Base-by-base conservation (phyloP, 1,139 yeast species). In the Chernovozyma sophiae-reginae region DNA sequence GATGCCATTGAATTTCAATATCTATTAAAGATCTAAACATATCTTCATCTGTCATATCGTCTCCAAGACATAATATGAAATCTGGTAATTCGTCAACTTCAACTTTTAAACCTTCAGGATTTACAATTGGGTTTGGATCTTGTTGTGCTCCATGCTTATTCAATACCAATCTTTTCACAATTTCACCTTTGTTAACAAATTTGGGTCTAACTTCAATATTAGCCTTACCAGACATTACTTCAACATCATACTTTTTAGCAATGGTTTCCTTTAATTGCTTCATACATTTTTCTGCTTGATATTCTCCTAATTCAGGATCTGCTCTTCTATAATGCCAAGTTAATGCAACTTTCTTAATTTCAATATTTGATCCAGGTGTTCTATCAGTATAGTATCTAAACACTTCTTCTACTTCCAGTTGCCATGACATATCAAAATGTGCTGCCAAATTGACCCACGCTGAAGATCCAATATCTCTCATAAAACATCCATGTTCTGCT, bases 271-370 rank as follows among this genome's bases (percentile, higher is more conserved):
- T 69, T 40, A 94, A 62, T 44, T 82, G 81, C 29, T 79, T 70
- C 45, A 82, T 74, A 51, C 95, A 75, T 54, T 81, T 77, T 22
- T 75, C 68, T 0, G 97, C 95, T 60, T 89, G 96, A 63, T 76
- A 90, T 32, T 71, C 77, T 23, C 98, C 98, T 49, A 86, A 74
- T 42, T 84, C 96, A 0, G 97, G 97, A 51, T 89, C 98, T 1
- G 96, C 79, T 37, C 95, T 75, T 49, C 99, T 78, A 58, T 92
- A 92, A 62, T 94, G 99, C 99, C 99, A 94, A 1, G 97, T 90
- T 40, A 92, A 65, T 0, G 98, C 97, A 13, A 92, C 96, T 51
- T 87, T 84, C 58, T 94, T 94, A 52, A 74, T 75, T 59, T 94
- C 99, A 41, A 86, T 80, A 45, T 77, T 75, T 1, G 97, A 74